These are phyloP conservation scores for Solanum tacnaense DNA, from an alignment of 257 asterid species.

Conservation along the genomic window DNA sequence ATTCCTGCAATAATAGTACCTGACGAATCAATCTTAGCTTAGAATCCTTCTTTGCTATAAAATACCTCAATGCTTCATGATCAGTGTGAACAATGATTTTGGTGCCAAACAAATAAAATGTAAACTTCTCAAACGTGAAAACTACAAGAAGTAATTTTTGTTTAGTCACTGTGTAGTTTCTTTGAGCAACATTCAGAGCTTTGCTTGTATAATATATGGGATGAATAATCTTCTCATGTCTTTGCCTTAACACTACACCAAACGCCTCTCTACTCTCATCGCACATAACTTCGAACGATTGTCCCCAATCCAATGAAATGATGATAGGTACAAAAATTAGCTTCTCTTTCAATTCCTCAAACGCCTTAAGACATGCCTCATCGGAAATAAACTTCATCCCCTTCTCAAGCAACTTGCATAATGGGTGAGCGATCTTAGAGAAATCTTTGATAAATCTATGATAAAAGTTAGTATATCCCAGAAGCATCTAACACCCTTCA, in stretches of 20 bases:
- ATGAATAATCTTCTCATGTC: too few relatives aligned
- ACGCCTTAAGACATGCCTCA: not conserved
- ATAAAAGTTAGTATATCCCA: too few relatives aligned
- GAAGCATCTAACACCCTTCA: not conserved
- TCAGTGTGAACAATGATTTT: not conserved
- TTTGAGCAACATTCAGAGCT: too few relatives aligned
- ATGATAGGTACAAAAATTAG: not conserved
- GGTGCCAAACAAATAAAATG: not conserved
- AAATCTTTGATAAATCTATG: too few relatives aligned
- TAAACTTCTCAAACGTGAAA: not conserved
- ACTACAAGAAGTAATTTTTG: not conserved
- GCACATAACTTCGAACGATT: too few relatives aligned
- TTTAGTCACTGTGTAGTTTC: not conserved
- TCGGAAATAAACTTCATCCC: too few relatives aligned
- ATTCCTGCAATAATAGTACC: not conserved
- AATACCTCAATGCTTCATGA: too few relatives aligned
- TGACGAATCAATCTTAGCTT: not conserved
- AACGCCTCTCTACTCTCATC: fast-evolving
- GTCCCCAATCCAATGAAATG: not conserved
- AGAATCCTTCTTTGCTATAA: too few relatives aligned
- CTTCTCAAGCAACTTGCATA: too few relatives aligned
- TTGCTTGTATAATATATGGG: too few relatives aligned
- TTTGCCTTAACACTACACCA: too few relatives aligned
- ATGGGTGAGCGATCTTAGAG: too few relatives aligned
- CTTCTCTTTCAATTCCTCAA: not conserved